Percentiles rank a stretch among this genome's conserved stretches.
Conservation (phyloP, 2,329 filamentous ascomycete genomes). For the Tetracladium maxilliforme region DNA sequence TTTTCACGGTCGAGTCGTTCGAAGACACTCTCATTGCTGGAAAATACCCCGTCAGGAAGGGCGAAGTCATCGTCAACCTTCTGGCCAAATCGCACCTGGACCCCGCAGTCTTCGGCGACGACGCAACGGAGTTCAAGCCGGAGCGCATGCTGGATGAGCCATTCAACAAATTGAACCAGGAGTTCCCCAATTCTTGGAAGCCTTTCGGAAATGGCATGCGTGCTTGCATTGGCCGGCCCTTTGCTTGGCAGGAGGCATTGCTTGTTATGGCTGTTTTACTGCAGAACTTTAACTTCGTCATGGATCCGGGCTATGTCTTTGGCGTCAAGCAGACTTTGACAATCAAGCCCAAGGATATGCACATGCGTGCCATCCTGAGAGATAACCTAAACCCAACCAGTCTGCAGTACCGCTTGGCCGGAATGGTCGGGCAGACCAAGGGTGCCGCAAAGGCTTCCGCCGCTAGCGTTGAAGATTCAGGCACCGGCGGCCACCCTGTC, state of each 20-base stretch:
- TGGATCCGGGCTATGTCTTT: conserved; percentile 24
- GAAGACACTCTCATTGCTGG: conserved; percentile 31
- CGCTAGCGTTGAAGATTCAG: too few relatives aligned
- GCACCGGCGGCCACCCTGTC: too few relatives aligned
- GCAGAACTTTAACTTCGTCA: conserved; percentile 28
- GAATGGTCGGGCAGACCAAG: background rate
- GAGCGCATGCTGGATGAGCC: conserved; percentile 47
- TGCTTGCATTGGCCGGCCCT: conserved; percentile 35
- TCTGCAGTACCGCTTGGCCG: too few relatives aligned
- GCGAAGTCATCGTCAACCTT: conserved; percentile 26
- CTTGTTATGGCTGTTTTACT: conserved; percentile 24
- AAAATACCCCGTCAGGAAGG: conserved; percentile 33
- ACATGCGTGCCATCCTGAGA: conserved; percentile 26
- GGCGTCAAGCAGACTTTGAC: conserved; percentile 26
- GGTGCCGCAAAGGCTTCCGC: conserved; percentile 3
- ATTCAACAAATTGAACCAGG: conserved; percentile 31
- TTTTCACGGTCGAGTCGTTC: conserved; percentile 22
- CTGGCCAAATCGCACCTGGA: conserved; percentile 37
- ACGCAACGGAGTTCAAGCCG: conserved; percentile 41
- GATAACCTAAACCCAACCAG: conserved; percentile 23
- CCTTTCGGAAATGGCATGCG: conserved; percentile 38
- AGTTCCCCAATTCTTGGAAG: conserved; percentile 27
- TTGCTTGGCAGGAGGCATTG: conserved; percentile 37
- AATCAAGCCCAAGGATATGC: conserved; percentile 28
- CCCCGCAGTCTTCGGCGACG: conserved; percentile 37